These are phyloP conservation scores for Eimeria necatrix DNA, from an alignment of 169 alveolate genomes.

Conservation along the genomic window DNA sequence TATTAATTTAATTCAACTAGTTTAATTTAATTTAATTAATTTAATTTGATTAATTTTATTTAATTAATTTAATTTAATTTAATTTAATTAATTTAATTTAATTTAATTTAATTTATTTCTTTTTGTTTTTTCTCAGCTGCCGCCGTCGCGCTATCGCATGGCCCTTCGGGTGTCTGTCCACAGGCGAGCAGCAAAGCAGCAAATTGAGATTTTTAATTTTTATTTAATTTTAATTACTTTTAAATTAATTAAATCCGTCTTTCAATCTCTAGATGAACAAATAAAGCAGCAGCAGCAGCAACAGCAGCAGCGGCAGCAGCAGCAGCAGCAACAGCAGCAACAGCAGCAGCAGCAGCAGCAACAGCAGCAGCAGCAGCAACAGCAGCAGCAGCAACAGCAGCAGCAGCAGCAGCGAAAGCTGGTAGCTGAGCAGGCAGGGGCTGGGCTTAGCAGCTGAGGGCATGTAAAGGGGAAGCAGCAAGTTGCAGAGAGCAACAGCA, in stretches of 20 bases:
- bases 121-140: neutral
- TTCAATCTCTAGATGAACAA: too few species aligned
- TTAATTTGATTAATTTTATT: neutral
- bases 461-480: too few species aligned
- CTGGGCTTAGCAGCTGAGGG: too few species aligned
- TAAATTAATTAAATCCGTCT: too few species aligned
- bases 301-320: neutral
- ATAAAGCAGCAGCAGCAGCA: too few species aligned
- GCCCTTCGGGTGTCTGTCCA: too few species aligned
- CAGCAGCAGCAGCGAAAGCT: neutral
- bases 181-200: too few species aligned
- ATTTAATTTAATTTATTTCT: neutral
- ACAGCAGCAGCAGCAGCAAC: neutral
- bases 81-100: neutral
- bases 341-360: neutral
- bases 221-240: neutral
- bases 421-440: neutral
- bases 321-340: neutral
- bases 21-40: neutral
- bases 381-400: neutral
- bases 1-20: neutral
- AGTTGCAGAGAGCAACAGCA: too few species aligned
- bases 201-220: neutral
- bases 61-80: neutral
- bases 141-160: too few species aligned